Evolutionary conservation across 2,329 filamentous ascomycete species (phyloP), one percentile per base, ranked within the genome.

Genomic region (Sphaceloma murrayae): DNA sequence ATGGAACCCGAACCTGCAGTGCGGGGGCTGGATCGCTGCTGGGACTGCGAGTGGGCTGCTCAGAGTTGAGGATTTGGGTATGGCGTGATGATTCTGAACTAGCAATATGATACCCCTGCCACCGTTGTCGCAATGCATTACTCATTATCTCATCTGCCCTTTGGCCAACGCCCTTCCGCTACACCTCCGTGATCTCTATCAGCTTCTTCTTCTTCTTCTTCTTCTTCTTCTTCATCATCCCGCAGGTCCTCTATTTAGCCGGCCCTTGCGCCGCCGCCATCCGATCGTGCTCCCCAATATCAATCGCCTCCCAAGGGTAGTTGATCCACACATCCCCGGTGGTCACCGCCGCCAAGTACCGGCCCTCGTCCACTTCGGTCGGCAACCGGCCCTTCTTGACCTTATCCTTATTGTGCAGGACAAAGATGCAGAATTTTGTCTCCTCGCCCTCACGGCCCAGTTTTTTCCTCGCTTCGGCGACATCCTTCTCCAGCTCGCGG

Each of bases 401-500:
- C 76, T 98, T 96, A 67, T 95, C 78, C 78, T 98, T 98, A 75
- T 98, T 98, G 67, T 98, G 91, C 58, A 98, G 73, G 46, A 98
- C 91, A 64, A 98, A 98, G 59, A 98, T 84, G 62, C 78, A 82
- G 60, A 98, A 96, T 56, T 85, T 78, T 0, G 91, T 95, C 73
- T 80, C 80, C 67, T 82, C 77, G 48, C 67, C 71, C 49, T 75
- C 69, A 27, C 75, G 68, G 7, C 85, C 85, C 34, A 87, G 67
- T 59, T 81, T 77, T 65, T 80, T 72, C 53, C 85, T 77, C 29
- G 88, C 88, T 46, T 71, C 62, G 68, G 91, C 80, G 38, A 98
- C 88, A 59, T 98, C 91, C 75, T 96, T 94, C 70, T 94, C 75
- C 49, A 95, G 73, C 69, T 95, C 88, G 63, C 80, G 80, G 50